phyloP scores from a whole-genome alignment of 768 basidiomycete genomes.

The Boletus reticuloceps region DNA sequence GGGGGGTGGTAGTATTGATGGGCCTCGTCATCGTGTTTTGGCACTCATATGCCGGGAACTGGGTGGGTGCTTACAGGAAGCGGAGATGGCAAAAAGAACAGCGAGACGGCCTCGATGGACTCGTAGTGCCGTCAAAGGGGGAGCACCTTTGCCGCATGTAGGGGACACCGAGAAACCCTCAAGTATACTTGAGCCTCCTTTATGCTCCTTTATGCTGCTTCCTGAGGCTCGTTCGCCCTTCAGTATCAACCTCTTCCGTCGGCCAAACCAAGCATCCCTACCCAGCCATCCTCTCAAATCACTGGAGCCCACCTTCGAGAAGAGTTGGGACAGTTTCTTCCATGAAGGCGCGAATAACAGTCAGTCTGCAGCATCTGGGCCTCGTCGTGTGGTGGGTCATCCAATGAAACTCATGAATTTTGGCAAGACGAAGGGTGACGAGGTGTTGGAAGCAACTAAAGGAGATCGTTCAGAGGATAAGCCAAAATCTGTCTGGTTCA shows the following conservation, averaged over 20 bases:
- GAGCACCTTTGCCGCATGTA: constrained; percentile 14
- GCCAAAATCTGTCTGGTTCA: constrained; percentile 19
- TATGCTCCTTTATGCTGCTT: constrained; percentile 51
- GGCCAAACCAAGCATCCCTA: constrained; percentile 32
- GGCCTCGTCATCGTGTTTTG: constrained; percentile 68
- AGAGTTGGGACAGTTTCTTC: constrained; percentile 48
- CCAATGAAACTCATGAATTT: constrained; percentile 45
- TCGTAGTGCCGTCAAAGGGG: constrained; percentile 29
- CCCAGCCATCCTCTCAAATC: constrained; percentile 23
- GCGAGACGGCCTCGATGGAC: constrained; percentile 45
- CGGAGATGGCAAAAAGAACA: constrained; percentile 53
- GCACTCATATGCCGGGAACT: constrained; percentile 58
- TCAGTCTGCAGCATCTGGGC: constrained; percentile 20
- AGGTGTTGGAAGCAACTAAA: constrained; percentile 12
- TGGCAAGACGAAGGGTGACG: constrained; percentile 39
- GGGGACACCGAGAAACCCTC: constrained; percentile 26
- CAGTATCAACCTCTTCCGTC: constrained; percentile 36
- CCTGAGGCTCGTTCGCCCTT: constrained; percentile 35
- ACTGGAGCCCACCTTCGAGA: constrained; percentile 33
- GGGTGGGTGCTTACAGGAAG: constrained; percentile 46
- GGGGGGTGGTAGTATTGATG: constrained; percentile 82
- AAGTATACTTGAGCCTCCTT: constrained; percentile 21
- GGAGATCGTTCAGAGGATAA: constrained; percentile 26
- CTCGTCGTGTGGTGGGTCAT: constrained; percentile 21
- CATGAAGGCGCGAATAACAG: constrained; percentile 22